Percentiles rank a stretch among this genome's conserved stretches.
These are phyloP conservation scores for Fusarium citri DNA, from an alignment of 2,329 filamentous ascomycete genomes.

Conservation along the genomic window DNA sequence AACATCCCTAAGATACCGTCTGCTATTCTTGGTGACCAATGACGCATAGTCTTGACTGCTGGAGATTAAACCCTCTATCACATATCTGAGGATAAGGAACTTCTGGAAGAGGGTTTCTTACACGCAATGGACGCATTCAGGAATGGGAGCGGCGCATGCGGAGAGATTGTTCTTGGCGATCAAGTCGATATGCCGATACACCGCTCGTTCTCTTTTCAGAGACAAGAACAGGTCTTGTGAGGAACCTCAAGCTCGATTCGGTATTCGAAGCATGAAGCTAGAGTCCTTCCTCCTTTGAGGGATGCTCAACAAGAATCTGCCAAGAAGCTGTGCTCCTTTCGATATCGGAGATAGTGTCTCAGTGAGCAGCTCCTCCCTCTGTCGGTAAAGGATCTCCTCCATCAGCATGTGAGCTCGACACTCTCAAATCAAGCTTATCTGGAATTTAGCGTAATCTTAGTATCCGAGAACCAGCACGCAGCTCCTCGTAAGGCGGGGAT, in stretches of 20 bases:
- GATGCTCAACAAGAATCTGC: conserved; percentile 12
- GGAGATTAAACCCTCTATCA: conserved; percentile 8
- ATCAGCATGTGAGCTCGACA: neutral
- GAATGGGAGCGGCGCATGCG: conserved; percentile 27
- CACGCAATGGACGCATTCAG: conserved; percentile 24
- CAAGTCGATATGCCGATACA: neutral
- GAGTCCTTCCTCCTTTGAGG: conserved; percentile 20
- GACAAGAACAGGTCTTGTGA: neutral
- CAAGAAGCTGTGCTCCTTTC: neutral
- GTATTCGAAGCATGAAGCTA: neutral
- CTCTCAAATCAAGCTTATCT: conserved; percentile 1
- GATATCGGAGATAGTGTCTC: conserved; percentile 22
- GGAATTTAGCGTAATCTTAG: conserved; percentile 44
- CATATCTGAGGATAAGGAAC: conserved; percentile 8
- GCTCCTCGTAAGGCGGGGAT: conserved; percentile 16
- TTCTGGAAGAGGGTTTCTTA: conserved; percentile 8
- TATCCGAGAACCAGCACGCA: conserved; percentile 3
- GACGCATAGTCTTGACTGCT: conserved; percentile 9
- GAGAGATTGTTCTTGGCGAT: conserved; percentile 20
- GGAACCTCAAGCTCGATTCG: neutral
- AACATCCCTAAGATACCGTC: conserved; percentile 1
- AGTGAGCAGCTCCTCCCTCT: conserved; percentile 6
- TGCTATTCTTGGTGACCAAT: conserved; percentile 27
- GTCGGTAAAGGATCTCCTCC: neutral
- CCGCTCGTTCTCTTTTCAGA: neutral